A percentile compares a stretch with the other conserved stretches of the same genome.
These are phyloP conservation scores for Filobasidium wieringae DNA, from an alignment of 768 basidiomycete genomes.

Conservation along the genomic window DNA sequence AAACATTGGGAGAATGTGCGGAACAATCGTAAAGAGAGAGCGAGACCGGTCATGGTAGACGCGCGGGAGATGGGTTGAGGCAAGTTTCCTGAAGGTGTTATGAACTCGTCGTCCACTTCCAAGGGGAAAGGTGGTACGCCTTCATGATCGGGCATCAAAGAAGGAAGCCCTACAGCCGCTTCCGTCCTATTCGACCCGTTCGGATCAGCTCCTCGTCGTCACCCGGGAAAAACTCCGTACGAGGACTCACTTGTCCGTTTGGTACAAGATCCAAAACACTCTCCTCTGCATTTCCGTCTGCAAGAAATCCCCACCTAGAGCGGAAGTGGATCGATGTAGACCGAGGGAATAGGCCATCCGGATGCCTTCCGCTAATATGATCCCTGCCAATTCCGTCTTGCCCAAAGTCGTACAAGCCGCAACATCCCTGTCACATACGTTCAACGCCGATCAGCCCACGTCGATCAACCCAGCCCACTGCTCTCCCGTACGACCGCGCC, in stretches of 20 bases:
- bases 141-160: constrained; percentile 14
- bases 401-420: background rate
- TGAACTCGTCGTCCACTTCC: constrained; percentile 26
- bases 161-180: constrained; percentile 15
- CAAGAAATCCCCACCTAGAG: constrained; percentile 5
- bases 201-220: background rate
- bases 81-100: constrained; percentile 13
- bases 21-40: constrained; percentile 12
- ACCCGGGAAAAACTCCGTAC: background rate
- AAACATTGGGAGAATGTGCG: constrained; percentile 20
- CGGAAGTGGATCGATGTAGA: background rate
- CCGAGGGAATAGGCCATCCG: constrained; percentile 3
- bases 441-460: background rate
- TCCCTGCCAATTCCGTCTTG: background rate
- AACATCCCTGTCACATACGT: background rate
- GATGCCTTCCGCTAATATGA: constrained; percentile 1
- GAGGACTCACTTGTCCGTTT: constrained; percentile 20
- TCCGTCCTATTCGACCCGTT: constrained; percentile 13
- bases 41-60: constrained; percentile 22
- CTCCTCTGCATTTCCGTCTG: constrained; percentile 19
- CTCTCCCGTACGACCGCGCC: background rate
- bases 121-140: constrained; percentile 20
- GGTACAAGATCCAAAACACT: constrained; percentile 21
- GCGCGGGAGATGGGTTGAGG: constrained; percentile 11
- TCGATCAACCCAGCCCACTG: background rate